Conservation (phyloP, 768 basidiomycete species). For the Russula olivacea region DNA sequence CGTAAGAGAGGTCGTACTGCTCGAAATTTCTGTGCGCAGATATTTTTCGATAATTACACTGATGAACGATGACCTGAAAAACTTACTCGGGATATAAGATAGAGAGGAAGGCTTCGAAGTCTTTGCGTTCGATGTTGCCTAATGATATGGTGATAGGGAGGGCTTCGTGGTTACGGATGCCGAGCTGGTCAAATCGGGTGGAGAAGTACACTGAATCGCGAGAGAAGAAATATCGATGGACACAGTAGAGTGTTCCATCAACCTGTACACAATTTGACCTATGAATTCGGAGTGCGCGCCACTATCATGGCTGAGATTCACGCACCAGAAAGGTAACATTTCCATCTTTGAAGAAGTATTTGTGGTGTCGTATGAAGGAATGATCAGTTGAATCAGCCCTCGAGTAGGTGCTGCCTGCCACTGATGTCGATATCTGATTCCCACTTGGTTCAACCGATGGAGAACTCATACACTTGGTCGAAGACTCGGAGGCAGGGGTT, state of each 20-base stretch:
- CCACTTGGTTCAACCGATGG: neutral
- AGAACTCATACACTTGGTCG: no score
- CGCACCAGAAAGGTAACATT: constrained; percentile 21
- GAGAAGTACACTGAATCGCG: constrained; percentile 17
- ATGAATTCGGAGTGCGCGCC: no score
- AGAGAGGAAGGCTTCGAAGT: constrained; percentile 22
- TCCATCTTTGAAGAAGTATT: constrained; percentile 20
- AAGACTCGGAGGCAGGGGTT: neutral
- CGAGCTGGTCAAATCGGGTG: constrained; percentile 5
- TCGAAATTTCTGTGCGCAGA: constrained; percentile 6
- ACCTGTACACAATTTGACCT: constrained; percentile 14
- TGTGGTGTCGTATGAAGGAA: constrained; percentile 10
- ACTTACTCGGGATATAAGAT: constrained; percentile 22
- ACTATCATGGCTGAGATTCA: neutral
- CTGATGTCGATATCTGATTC: neutral
- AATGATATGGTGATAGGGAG: neutral
- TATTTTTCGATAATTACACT: neutral
- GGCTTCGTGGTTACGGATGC: constrained; percentile 1
- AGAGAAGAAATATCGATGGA: constrained; percentile 19
- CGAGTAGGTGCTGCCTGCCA: neutral
- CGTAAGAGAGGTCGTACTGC: constrained; percentile 11
- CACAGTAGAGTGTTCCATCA: constrained; percentile 4
- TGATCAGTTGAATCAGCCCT: neutral
- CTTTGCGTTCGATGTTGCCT: neutral
- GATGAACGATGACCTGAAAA: neutral